Base-by-base conservation (phyloP, 2,329 filamentous ascomycete genomes). In the Fusarium torulosum region DNA sequence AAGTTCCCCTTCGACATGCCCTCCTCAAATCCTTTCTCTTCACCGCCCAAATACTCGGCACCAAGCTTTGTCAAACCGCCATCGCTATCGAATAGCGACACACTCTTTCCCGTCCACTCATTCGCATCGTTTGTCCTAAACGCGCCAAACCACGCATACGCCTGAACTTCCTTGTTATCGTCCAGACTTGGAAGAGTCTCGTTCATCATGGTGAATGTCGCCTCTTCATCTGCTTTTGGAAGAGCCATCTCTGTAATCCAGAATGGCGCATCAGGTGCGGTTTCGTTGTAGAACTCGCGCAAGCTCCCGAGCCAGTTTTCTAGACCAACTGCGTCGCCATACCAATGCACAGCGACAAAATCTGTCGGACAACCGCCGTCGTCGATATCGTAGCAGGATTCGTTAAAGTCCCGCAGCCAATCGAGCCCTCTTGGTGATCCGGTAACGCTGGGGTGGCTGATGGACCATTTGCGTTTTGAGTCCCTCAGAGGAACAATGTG, bases 231-330 rank as follows among this genome's bases (percentile, higher is more conserved):
- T 14, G 62, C 72, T 56, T 80, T 71, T 1, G 79, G 76, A 2
- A 82, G 63, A 4, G 77, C 80, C 69, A 82, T 73, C 50, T 82
- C 80, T 0, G 78, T 81, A 46, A 82, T 70, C 80, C 80, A 82
- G 44, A 77, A 75, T 7, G 38, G 59, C 8, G 67, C 54, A 2
- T 67, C 47, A 2, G 71, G 71, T 2, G 66, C 55, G 0, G 67
- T 66, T 29, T 70, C 55, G 2, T 74, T 75, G 67, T 82, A 82
- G 43, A 79, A 81, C 2, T 75, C 74, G 2, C 64, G 67, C 33
- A 82, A 67, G 9, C 75, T 76, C 4, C 68, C 71, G 1, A 82
- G 63, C 79, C 79, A 81, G 4, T 73, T 72, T 0, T 70, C 63
- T 2, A 82, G 71, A 6, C 80, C 80, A 0, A 52, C 53, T 2